Base-by-base conservation (phyloP, 805 yeast genomes). In the Pichia thaimueangensis region DNA sequence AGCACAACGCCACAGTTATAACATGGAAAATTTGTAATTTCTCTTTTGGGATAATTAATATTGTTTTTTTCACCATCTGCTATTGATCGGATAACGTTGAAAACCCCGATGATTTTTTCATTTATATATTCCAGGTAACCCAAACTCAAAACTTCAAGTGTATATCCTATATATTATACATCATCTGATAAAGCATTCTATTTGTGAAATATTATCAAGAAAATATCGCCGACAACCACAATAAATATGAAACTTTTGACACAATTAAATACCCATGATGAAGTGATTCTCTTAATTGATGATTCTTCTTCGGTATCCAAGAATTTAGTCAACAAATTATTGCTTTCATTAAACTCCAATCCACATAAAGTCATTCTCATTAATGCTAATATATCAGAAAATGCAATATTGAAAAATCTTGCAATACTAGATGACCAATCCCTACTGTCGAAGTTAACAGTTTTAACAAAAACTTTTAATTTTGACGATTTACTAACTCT, bases 401-500 rank as follows among this genome's bases (percentile, higher is more conserved):
- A 30, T 21, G 46, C 30, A 28, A 20, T 43, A 5, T 6, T n/a
- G 19, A 30, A 33, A 29, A 28, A 10, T 25, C 22, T 43, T 11
- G 11, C 32, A 6, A 5, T 39, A 15, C 11, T 17, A 13, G n/a
- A 25, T 2, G 7, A 22, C 15, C 7, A 20, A 5, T 19, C 16
- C 9, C 10, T 17, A 20, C 5, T n/a, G n/a, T n/a, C 31, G 1
- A 42, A 34, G n/a, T 32, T 50, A 16, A 37, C 35, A 27, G 32
- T 50, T 24, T n/a, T 48, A 4, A 45, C 45, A 12, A 58, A 69
- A 39, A 43, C 48, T 2, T 74, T 74, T 45, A 57, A 64, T 15
- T 24, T 63, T 0, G 48, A 51, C 2, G 82, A 78, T 53, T 62
- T 87, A 30, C 63, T 68, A 2, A 62, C 69, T 0, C 55, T 73